Evolutionary conservation across 1,139 yeast species (phyloP), one percentile per base, ranked within the genome.

Genomic region (Candida sp.): DNA sequence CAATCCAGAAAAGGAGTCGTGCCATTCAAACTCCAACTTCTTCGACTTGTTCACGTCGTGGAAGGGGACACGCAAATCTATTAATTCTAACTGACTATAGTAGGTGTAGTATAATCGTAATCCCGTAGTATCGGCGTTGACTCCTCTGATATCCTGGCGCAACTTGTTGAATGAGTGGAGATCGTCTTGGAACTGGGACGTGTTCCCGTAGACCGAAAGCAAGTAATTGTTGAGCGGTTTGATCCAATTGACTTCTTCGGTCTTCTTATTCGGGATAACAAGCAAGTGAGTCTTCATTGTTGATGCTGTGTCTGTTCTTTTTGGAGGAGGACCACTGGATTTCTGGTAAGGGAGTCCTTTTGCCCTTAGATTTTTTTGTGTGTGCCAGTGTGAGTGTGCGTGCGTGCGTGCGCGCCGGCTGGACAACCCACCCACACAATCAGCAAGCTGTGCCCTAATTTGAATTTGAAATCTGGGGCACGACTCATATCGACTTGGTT

Each of bases 21-120:
- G 74, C 99, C 99, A 94, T 0, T 84, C 79, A 67, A 93, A 93
- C 47, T 82, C 78, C 41, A 88, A 68, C 54, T 80, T 77, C 50
- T 71, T 74, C 49, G 63, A 67, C 56, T 84, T 81, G 49, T 85
- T 85, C 25, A 78, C 74, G 25, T 79, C 74, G 46, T 77, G 78
- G 54, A 88, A 80, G 0, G 97, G 94, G 17, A 93, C 68, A 51
- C 98, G 75, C 58, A 90, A 70, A 57, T 90, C 94, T 47, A 94
- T 70, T 22, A 91, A 80, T 62, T 93, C 97, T 57, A 94, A 67
- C 65, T 89, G 96, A 30, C 91, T 90, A 63, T 87, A 91, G 68
- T 94, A 94, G 52, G 82, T 80, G 63, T 83, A 85, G 56, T 88
- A 78, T 47, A 87, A 69, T 56, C 81, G 58, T 22, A 80, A 72